Conservation (phyloP, 208 protist genomes). For the Hexamita inflata region DNA sequence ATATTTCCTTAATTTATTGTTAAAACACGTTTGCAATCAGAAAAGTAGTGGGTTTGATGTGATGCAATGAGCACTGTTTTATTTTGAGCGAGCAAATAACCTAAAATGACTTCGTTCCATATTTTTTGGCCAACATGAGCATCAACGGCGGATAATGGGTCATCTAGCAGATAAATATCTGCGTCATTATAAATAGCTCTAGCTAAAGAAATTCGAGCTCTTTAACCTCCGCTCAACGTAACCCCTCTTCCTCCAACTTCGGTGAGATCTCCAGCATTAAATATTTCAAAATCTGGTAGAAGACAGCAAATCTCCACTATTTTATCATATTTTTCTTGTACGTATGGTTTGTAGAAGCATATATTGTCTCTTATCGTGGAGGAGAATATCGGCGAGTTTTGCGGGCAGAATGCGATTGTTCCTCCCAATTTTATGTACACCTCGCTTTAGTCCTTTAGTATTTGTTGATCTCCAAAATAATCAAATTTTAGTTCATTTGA, state of each 20-base stretch:
- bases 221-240: slow-evolving; percentile 64
- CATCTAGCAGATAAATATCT: slow-evolving; percentile 38
- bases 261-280: slow-evolving; percentile 35
- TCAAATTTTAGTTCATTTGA: neutral
- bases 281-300: slow-evolving; percentile 27
- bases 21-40: neutral
- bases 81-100: slow-evolving; percentile 44
- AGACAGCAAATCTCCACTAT: slow-evolving; percentile 39
- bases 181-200: slow-evolving; percentile 50
- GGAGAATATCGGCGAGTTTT: neutral
- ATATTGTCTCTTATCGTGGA: slow-evolving; percentile 38
- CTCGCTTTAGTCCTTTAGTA: neutral
- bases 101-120: slow-evolving; percentile 57
- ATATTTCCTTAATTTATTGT: neutral
- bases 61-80: slow-evolving; percentile 52
- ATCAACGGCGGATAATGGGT: slow-evolving; percentile 40
- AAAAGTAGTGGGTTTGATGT: slow-evolving; percentile 38
- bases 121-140: slow-evolving; percentile 44
- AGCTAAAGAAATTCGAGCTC: slow-evolving; percentile 53
- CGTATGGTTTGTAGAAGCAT: slow-evolving; percentile 39
- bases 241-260: slow-evolving; percentile 64
- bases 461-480: neutral
- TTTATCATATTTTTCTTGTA: slow-evolving; percentile 35
- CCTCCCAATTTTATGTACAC: neutral
- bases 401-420: neutral